Evolutionary conservation across 2,329 filamentous ascomycete genomes (phyloP).

Genomic region (Talaromyces sp.): DNA sequence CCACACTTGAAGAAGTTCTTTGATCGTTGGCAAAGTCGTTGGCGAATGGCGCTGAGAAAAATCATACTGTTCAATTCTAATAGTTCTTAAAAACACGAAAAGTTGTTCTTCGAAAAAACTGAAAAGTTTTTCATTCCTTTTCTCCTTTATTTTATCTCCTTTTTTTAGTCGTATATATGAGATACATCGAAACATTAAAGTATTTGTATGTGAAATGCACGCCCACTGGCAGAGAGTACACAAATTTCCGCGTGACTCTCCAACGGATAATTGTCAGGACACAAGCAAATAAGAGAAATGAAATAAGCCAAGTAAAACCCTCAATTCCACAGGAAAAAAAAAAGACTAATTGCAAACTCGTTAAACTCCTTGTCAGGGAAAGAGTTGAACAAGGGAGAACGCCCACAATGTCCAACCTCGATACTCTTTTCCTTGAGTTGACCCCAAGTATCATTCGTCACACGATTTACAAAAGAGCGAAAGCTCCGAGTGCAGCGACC

Average conservation of each 20-base stretch:
- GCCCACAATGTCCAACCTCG: not conserved
- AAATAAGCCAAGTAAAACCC: not conserved
- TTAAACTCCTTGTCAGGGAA: not conserved
- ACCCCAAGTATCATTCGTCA: not conserved
- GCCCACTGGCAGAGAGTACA: slow-evolving; percentile 7
- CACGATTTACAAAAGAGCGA: slow-evolving; percentile 36
- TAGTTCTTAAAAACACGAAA: not conserved
- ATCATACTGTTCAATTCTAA: not conserved
- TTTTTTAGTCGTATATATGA: slow-evolving; percentile 7
- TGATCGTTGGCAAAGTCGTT: not conserved
- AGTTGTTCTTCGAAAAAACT: not conserved
- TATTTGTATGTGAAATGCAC: slow-evolving; percentile 11
- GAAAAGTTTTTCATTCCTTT: not conserved
- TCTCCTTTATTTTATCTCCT: not conserved
- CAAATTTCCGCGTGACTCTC: not conserved
- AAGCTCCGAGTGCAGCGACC: slow-evolving; percentile 36
- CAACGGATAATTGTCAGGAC: not conserved
- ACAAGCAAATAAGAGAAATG: slow-evolving; percentile 4
- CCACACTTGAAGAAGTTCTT: not conserved
- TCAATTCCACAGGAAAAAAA: not conserved
- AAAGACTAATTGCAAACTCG: not conserved
- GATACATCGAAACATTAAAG: slow-evolving; percentile 12
- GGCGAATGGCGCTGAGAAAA: too few relatives aligned
- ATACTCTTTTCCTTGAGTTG: not conserved
- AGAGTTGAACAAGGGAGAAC: not conserved